Evolutionary conservation across 2,329 filamentous ascomycete species (phyloP).

Genomic region (Clonostachys sp.): DNA sequence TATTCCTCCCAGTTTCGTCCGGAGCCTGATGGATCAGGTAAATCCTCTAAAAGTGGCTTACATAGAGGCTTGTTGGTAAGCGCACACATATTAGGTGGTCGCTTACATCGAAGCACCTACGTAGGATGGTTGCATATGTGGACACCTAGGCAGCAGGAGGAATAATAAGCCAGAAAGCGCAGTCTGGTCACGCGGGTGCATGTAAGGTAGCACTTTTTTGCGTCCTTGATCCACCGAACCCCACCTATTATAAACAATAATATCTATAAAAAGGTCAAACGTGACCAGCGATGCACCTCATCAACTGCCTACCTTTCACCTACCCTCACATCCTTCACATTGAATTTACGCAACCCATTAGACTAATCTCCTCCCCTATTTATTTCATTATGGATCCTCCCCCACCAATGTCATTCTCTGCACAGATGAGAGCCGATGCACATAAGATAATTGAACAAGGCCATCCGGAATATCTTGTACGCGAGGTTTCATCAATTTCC

Average conservation of each 20-base stretch:
- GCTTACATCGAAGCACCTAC: too few relatives aligned
- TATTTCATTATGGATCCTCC: background rate
- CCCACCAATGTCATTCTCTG: background rate
- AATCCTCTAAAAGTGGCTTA: too few relatives aligned
- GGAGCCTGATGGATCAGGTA: too few relatives aligned
- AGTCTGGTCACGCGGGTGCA: too few relatives aligned
- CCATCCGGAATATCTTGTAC: background rate
- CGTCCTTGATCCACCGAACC: too few relatives aligned
- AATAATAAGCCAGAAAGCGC: too few relatives aligned
- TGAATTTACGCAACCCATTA: background rate
- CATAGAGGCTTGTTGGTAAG: too few relatives aligned
- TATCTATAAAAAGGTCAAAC: background rate
- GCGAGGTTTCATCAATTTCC: background rate
- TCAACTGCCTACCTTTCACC: background rate
- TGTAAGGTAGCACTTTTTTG: too few relatives aligned
- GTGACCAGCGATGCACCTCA: background rate
- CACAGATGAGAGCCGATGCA: background rate
- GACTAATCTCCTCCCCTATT: background rate
- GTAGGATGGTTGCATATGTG: too few relatives aligned
- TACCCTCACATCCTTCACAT: background rate
- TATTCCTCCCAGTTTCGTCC: too few relatives aligned
- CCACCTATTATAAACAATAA: background rate
- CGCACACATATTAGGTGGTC: too few relatives aligned
- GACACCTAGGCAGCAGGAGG: too few relatives aligned
- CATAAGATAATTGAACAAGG: background rate